Evolutionary conservation across 345 rosid species (phyloP).

Genomic region (Populus euphratica): DNA sequence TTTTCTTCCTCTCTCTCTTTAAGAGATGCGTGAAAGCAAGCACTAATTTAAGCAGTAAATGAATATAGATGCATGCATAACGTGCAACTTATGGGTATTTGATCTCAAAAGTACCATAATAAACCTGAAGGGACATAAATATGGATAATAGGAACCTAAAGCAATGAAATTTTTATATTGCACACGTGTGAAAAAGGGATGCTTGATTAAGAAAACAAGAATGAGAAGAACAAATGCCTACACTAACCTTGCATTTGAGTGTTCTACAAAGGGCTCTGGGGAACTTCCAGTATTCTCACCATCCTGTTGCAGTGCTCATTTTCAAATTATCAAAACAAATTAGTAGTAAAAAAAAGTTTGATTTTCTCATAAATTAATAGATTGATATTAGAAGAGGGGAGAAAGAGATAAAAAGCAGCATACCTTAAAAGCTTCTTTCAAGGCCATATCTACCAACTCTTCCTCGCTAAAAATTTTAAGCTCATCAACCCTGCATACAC

Average conservation of each 20-base stretch:
- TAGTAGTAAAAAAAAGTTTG: not conserved
- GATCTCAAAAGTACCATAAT: not conserved
- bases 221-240: not conserved
- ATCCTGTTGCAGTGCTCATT: constrained; percentile 18
- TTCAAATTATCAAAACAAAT: not conserved
- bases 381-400: not conserved
- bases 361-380: not conserved
- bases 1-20: not conserved
- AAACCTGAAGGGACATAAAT: not conserved
- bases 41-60: not conserved
- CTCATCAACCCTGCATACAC: constrained; percentile 44
- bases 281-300: constrained; percentile 16
- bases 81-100: not conserved
- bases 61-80: not conserved
- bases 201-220: not conserved
- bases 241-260: constrained; percentile 20
- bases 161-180: not conserved
- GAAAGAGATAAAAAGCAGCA: not conserved
- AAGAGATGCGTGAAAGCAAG: not conserved
- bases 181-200: not conserved
- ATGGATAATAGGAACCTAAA: not conserved
- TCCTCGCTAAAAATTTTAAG: constrained; percentile 46
- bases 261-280: constrained; percentile 15
- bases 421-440: constrained; percentile 45
- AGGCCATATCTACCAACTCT: constrained; percentile 57